Base-by-base conservation (phyloP, 2,329 filamentous ascomycete genomes). In the Huntiella omanensis region DNA sequence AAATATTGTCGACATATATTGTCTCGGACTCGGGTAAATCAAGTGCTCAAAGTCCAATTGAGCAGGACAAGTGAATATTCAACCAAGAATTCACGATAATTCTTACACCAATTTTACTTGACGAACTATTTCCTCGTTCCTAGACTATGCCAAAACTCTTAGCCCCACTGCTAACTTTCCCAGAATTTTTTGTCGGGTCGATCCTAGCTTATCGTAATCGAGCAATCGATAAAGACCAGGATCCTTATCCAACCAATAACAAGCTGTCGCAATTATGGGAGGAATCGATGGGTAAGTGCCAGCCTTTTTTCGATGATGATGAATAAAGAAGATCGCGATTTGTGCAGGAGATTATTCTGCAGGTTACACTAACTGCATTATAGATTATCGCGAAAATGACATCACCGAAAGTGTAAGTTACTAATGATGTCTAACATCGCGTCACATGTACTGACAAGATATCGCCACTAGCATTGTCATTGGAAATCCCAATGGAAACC, bases 401-500 rank as follows among this genome's bases (percentile, higher is more conserved):
- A 11, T 45, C 42, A 12, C 47, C 47, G 17, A 49, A 49, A 33
- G 33, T 49, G 42, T 45, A 45, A 13, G 37, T 47, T 15, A 3
- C n/a, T 15, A n/a, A 4, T n/a, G 10, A n/a, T 4, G 4, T 32
- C 11, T 13, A 13, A 4, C 12, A 16, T 28, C 15, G 6, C 37
- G 19, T 12, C 22, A 43, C 17, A 32, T 16, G 2, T 19, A 28
- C 53, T 55, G 40, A 54, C 46, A 44, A 41, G 5, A 11, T 41
- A 13, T 41, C 15, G 8, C 44, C 13, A 33, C 2, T 48, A 85
- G 80, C 49, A 77, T 91, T 55, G 84, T 95, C 35, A 66, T 94
- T 51, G 91, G 91, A 48, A 77, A 77, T 58, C 70, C 93, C 52
- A 80, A 86, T 58, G 88, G 88, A 55, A 76, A 83, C 57, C 71